These are phyloP conservation scores for Plectosphaerella sp. DNA, from an alignment of 2,329 filamentous ascomycete species.

Conservation along the genomic window DNA sequence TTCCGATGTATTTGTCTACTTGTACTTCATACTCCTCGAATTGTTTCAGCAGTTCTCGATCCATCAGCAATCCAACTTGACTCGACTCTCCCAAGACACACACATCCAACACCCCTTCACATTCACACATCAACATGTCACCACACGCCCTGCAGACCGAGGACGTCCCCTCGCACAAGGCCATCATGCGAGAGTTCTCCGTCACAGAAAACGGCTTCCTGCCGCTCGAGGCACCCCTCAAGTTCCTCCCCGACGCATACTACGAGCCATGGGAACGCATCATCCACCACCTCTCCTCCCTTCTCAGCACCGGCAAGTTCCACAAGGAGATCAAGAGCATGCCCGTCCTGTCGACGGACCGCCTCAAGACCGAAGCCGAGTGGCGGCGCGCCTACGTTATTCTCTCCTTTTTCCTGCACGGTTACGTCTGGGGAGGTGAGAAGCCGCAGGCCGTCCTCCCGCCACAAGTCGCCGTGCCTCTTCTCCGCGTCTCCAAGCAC, in stretches of 20 bases:
- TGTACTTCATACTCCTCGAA: no score
- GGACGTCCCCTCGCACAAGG: conserved; percentile 6
- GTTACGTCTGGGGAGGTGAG: conserved; percentile 85
- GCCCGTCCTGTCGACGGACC: conserved; percentile 64
- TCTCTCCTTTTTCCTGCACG: conserved; percentile 75
- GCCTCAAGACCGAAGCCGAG: conserved; percentile 61
- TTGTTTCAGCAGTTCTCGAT: no score
- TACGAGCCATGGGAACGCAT: conserved; percentile 78
- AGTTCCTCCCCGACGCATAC: conserved; percentile 62
- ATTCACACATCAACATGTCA: conserved; percentile 27
- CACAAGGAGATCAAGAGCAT: conserved; percentile 59
- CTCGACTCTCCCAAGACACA: no score
- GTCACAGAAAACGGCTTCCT: conserved; percentile 68
- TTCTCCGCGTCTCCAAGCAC: conserved; percentile 65
- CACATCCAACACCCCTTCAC: no score
- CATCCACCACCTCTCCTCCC: conserved; percentile 59
- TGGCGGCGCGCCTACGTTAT: conserved; percentile 80
- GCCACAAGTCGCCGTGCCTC: conserved; percentile 70
- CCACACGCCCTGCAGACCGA: conserved; percentile 31
- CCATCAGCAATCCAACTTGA: no score
- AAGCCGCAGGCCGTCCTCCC: conserved; percentile 69
- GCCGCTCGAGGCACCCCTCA: conserved; percentile 64
- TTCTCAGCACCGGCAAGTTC: conserved; percentile 62
- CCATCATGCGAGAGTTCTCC: conserved; percentile 25
- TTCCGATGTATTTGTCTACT: no score